Percentiles rank a stretch among this genome's conserved stretches.
phyloP scores from a whole-genome alignment of 768 basidiomycete species.

The Trametes elegans region DNA sequence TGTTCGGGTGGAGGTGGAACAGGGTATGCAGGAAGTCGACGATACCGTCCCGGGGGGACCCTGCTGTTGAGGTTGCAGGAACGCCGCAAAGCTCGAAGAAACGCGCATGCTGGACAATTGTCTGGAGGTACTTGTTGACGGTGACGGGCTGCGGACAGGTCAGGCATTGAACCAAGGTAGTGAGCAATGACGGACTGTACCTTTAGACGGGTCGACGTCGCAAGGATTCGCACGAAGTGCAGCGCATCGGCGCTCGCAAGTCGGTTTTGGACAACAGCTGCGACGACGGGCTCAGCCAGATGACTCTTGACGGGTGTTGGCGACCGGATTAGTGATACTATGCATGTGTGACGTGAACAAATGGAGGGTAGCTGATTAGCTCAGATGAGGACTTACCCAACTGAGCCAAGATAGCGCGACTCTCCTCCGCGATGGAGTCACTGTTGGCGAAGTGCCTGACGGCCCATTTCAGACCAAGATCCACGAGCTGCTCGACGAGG shows the following conservation, averaged over 20 bases:
- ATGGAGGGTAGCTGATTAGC: not conserved
- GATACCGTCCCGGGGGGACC: conserved; percentile 43
- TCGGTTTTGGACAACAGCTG: conserved; percentile 59
- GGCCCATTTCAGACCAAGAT: conserved; percentile 22
- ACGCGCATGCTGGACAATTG: conserved; percentile 64
- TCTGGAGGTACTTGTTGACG: conserved; percentile 77
- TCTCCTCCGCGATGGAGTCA: not conserved
- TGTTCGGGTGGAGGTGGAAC: conserved; percentile 74
- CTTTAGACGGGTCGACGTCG: conserved; percentile 46
- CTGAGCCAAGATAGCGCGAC: not conserved
- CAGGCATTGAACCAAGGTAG: not conserved
- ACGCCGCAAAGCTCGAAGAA: conserved; percentile 49
- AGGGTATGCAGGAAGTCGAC: conserved; percentile 59
- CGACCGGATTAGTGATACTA: not conserved
- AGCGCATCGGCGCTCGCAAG: conserved; percentile 39
- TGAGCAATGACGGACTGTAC: conserved; percentile 40
- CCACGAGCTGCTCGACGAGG: conserved; percentile 11
- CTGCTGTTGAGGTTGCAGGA: not conserved
- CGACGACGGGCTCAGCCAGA: conserved; percentile 69
- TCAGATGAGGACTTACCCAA: conserved; percentile 10
- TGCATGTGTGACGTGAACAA: not conserved
- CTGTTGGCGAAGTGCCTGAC: conserved; percentile 12
- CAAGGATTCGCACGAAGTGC: conserved; percentile 30
- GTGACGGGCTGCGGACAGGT: conserved; percentile 49
- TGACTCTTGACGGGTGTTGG: conserved; percentile 44